A percentile compares a stretch with the other conserved stretches of the same genome.
These are phyloP conservation scores for Globisporangium megalacanthum DNA, from an alignment of 352 stramenopile genomes.

Conservation along the genomic window DNA sequence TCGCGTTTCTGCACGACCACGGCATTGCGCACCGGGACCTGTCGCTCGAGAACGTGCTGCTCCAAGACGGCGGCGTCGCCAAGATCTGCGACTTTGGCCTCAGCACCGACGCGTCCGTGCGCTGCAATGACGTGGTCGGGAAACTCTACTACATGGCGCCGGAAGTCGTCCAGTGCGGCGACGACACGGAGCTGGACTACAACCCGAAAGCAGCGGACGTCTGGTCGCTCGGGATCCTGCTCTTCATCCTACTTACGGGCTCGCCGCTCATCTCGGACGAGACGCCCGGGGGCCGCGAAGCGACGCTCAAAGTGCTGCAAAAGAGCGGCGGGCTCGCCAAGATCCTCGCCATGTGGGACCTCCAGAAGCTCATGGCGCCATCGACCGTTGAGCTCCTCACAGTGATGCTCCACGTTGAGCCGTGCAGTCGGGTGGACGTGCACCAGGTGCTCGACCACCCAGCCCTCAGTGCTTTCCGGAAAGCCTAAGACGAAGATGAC, in stretches of 20 bases:
- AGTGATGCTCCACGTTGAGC: constrained; percentile 44
- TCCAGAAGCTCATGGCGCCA: constrained; percentile 22
- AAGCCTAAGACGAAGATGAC: background rate
- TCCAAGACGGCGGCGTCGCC: constrained; percentile 22
- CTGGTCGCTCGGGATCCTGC: constrained; percentile 54
- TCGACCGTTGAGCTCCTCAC: constrained; percentile 36
- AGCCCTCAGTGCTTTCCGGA: constrained; percentile 9
- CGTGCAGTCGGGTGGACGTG: constrained; percentile 25
- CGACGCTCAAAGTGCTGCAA: constrained; percentile 25
- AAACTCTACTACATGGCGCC: constrained; percentile 79
- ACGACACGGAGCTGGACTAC: constrained; percentile 16
- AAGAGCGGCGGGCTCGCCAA: constrained; percentile 41
- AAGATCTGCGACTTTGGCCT: constrained; percentile 68
- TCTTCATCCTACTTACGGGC: constrained; percentile 55
- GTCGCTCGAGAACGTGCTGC: constrained; percentile 56
- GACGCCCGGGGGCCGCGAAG: constrained; percentile 14
- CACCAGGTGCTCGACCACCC: constrained; percentile 27
- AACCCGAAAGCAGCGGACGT: constrained; percentile 38
- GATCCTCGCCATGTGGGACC: constrained; percentile 49
- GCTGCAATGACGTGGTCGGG: constrained; percentile 38
- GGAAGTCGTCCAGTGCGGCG: constrained; percentile 27
- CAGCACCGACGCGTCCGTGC: constrained; percentile 29
- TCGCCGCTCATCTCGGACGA: constrained; percentile 38
- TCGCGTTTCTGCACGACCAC: constrained; percentile 43
- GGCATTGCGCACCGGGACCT: constrained; percentile 51